Conservation (phyloP, 2,329 filamentous ascomycete genomes). For the Diplodia seriata region DNA sequence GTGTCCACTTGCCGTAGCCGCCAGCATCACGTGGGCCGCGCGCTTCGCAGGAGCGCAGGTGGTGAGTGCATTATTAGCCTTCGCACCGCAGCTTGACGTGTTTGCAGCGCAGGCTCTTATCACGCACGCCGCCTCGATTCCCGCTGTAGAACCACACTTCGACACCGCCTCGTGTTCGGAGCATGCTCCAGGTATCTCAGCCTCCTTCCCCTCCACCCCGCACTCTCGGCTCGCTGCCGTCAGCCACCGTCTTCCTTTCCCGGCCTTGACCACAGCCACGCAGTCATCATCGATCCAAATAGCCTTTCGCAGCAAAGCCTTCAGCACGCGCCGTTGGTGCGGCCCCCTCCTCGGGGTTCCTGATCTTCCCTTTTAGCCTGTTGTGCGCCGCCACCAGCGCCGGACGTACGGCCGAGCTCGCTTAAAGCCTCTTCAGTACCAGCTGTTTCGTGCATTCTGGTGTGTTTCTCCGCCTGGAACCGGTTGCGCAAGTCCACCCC, state of each 20-base stretch:
- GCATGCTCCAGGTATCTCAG: not conserved
- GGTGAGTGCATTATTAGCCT: slow-evolving; percentile 1
- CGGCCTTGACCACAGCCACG: not conserved
- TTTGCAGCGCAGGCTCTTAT: not conserved
- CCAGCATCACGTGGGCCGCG: slow-evolving; percentile 10
- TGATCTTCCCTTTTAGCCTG: slow-evolving; percentile 30
- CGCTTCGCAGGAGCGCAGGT: not conserved
- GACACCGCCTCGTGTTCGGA: not conserved
- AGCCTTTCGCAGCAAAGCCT: not conserved
- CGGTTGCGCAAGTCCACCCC: not conserved
- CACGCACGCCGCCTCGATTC: not conserved
- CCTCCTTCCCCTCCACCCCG: slow-evolving; percentile 21
- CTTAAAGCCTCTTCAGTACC: slow-evolving; percentile 13
- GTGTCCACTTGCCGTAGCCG: not conserved
- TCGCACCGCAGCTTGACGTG: slow-evolving; percentile 15
- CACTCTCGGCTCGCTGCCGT: not conserved
- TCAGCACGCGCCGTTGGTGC: slow-evolving; percentile 17
- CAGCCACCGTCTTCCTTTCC: slow-evolving; percentile 10
- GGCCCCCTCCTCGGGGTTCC: not conserved
- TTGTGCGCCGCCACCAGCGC: slow-evolving; percentile 25
- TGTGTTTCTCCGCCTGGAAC: slow-evolving; percentile 17
- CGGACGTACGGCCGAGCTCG: slow-evolving; percentile 19
- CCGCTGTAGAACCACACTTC: slow-evolving; percentile 26
- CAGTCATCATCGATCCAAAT: slow-evolving; percentile 4
- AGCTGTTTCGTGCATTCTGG: slow-evolving; percentile 17